Evolutionary conservation across 1,284 basidiomycete genomes (phyloP).

Genomic region (Ceratobasidium sp.): DNA sequence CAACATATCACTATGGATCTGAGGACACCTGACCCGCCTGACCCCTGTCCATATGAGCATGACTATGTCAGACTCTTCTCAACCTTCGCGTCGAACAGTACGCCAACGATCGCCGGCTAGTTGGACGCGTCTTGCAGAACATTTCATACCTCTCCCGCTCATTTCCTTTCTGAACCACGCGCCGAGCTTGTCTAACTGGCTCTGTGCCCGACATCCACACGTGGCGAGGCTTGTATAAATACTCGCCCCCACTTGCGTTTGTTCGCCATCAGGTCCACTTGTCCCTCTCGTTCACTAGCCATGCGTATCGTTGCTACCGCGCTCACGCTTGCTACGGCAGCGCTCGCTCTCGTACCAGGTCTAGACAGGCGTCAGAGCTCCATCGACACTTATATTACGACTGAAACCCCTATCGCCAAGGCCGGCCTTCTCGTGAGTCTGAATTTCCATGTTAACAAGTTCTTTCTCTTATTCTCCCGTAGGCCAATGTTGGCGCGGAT

Average conservation of each 20-base stretch:
- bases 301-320: conserved; percentile 42
- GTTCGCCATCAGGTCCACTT: conserved; percentile 21
- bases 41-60: conserved; percentile 36
- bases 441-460: not conserved
- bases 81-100: conserved; percentile 13
- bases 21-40: conserved; percentile 18
- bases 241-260: conserved; percentile 1
- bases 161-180: conserved; percentile 18
- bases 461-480: not conserved
- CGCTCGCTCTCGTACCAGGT: conserved; percentile 37
- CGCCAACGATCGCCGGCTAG: not conserved
- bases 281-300: conserved; percentile 3
- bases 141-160: not conserved
- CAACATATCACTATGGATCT: conserved; percentile 1
- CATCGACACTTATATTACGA: conserved; percentile 46
- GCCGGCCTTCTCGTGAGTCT: conserved; percentile 25
- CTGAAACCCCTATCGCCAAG: conserved; percentile 48
- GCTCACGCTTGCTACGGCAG: conserved; percentile 39
- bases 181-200: not conserved
- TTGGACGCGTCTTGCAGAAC: conserved; percentile 14
- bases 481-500: conserved; percentile 50
- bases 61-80: conserved; percentile 30
- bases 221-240: conserved; percentile 20
- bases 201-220: not conserved
- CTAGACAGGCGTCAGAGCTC: conserved; percentile 43